Percentiles rank a stretch among this genome's conserved stretches.
Evolutionary conservation across 352 stramenopile species (phyloP).

Genomic region (Pythium brassicae): DNA sequence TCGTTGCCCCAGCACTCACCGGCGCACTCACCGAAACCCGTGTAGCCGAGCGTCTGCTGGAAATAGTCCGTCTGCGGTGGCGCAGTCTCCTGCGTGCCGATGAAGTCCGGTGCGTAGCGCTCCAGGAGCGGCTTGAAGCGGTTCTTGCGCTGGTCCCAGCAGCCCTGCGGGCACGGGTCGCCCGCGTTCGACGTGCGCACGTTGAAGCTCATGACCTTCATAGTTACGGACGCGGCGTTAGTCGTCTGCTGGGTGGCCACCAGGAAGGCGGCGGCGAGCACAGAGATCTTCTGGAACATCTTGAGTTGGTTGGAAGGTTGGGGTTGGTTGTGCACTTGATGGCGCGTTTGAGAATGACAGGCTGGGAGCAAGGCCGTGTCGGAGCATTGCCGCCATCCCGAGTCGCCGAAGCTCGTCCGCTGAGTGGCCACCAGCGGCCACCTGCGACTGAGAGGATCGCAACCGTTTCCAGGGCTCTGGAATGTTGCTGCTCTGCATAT

Average conservation of each 20-base stretch:
- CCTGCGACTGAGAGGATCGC: too few relatives aligned
- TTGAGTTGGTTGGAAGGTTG: background rate
- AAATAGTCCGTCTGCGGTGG: slow-evolving; percentile 58
- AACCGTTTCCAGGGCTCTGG: too few relatives aligned
- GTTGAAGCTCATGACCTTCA: slow-evolving; percentile 76
- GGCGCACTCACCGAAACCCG: slow-evolving; percentile 49
- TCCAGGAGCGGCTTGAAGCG: slow-evolving; percentile 34
- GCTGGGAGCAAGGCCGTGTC: background rate
- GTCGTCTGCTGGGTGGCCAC: background rate
- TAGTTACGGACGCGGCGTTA: background rate
- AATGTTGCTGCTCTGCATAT: too few relatives aligned
- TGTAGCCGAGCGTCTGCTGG: slow-evolving; percentile 31
- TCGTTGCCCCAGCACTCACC: slow-evolving; percentile 56
- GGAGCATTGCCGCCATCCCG: too few relatives aligned
- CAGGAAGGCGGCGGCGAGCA: background rate
- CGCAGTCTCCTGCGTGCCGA: slow-evolving; percentile 59
- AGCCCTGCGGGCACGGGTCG: slow-evolving; percentile 58
- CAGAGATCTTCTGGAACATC: slow-evolving; percentile 3
- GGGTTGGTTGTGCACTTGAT: background rate
- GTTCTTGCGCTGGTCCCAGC: slow-evolving; percentile 50
- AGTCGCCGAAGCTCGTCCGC: too few relatives aligned
- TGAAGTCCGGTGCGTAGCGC: slow-evolving; percentile 51
- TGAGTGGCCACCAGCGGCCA: too few relatives aligned
- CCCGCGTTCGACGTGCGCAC: slow-evolving; percentile 58
- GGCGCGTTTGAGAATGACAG: background rate